phyloP scores from a whole-genome alignment of 1,139 yeast genomes.

The Pichia sp. region DNA sequence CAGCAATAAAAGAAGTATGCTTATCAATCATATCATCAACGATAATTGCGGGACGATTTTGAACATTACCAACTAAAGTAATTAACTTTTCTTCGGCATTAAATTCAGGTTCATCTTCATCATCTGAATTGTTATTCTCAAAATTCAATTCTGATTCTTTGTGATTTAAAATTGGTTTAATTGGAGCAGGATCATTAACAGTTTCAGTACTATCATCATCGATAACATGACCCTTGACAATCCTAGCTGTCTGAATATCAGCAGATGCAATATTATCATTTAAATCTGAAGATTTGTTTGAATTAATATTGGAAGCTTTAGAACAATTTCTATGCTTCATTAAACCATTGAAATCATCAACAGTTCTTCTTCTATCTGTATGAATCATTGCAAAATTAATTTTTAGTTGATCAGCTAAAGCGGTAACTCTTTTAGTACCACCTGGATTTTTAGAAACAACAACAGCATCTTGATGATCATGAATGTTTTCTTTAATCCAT shows the following conservation, averaged over 20 bases:
- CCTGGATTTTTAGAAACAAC: conserved; percentile 98
- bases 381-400: conserved; percentile 98
- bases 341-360: conserved; percentile 50
- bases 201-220: conserved; percentile 44
- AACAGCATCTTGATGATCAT: conserved; percentile 75
- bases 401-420: conserved; percentile 90
- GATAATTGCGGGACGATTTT: conserved; percentile 83
- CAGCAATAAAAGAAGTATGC: conserved; percentile 89
- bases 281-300: conserved; percentile 30
- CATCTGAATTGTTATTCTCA: conserved; percentile 77
- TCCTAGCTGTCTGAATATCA: conserved; percentile 92
- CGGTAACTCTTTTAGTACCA: conserved; percentile 96
- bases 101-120: conserved; percentile 73
- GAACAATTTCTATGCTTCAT: conserved; percentile 30
- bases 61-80: conserved; percentile 94
- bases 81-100: conserved; percentile 77
- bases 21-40: conserved; percentile 96
- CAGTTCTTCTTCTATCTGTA: conserved; percentile 90
- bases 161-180: conserved; percentile 17
- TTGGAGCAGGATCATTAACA: conserved; percentile 1
- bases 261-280: conserved; percentile 56
- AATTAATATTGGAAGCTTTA: not conserved
- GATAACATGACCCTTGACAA: conserved; percentile 95
- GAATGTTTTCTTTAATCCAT: conserved; percentile 90
- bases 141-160: conserved; percentile 33